Evolutionary conservation across 305 asterid species (phyloP), one percentile per base, ranked within the genome.

Genomic region (Rubia peregrina): DNA sequence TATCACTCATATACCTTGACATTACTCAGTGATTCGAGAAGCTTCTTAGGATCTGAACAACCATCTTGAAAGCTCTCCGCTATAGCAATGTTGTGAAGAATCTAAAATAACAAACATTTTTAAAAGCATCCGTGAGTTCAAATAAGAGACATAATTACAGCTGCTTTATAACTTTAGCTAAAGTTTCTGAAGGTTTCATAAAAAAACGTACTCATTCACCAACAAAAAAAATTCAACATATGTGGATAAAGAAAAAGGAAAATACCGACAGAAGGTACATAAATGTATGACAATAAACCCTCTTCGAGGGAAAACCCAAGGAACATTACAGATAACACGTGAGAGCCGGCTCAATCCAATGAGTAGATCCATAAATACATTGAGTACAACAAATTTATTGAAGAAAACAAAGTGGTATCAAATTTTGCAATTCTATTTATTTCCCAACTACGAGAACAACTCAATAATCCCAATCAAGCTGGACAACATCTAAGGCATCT

Each of bases 61-160:
- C 92, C 96, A 78, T 87, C 90, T 87, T 78, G 95, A 76, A 81
- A 82, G 79, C 73, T 83, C 81, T 85, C 90, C 44, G 85, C 82
- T 67, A 92, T 79, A 49, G 87, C 84, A 75, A 87, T 80, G 80
- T 92, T 90, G 83, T 92, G 96, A 79, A 75, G 82, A 74, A 90
- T 84, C 98, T 90, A 74, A 67, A 74, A 75, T 72, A 22, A 71
- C 61, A 78, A 73, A 65, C 36, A 53, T 68, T 51, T 16, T 56
- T 77, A 19, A 55, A 65, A 69, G 55, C 65, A 60, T 40, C 24
- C 16, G 69, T 67, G 19, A 70, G 38, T 60, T 71, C 64, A 70
- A 68, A 60, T 40, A 16, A 22, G 16, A 30, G 22, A 22, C 33
- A 46, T 48, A 62, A 57, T 21, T 14, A 26, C 53, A 48, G 13